These are phyloP conservation scores for Eimeria praecox DNA, from an alignment of 169 alveolate genomes.

Conservation along the genomic window DNA sequence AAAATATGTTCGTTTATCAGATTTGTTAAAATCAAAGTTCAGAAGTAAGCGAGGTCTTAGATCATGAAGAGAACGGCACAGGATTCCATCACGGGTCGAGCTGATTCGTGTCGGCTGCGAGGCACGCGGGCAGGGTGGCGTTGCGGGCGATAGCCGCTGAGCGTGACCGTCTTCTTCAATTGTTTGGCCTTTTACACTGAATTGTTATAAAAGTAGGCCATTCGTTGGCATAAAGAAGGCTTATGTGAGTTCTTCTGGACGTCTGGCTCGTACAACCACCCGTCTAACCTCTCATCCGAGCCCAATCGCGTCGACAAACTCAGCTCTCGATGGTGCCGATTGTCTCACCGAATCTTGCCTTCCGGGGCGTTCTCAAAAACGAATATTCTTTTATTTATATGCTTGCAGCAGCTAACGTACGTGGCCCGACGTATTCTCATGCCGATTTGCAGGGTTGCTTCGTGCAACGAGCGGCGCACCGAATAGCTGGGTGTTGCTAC, in stretches of 20 bases:
- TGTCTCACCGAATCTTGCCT: neutral
- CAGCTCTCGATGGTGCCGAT: neutral
- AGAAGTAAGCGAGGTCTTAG: neutral
- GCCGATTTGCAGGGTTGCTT: neutral
- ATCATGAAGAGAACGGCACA: neutral
- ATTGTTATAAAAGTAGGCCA: neutral
- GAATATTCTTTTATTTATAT: neutral
- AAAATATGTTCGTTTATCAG: too few species aligned
- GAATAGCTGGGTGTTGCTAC: neutral
- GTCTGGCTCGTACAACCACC: neutral
- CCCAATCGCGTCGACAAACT: neutral
- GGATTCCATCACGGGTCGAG: neutral
- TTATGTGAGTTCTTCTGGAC: neutral
- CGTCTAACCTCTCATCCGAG: neutral
- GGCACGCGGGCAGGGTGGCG: neutral
- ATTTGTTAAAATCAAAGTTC: neutral
- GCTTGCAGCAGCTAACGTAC: neutral
- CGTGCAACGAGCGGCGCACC: neutral
- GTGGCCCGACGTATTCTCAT: neutral
- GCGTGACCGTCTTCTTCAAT: neutral
- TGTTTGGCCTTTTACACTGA: neutral
- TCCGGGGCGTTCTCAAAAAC: neutral
- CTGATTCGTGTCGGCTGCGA: conserved; percentile 41
- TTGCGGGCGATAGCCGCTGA: neutral
- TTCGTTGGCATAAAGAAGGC: neutral